Base-by-base conservation (phyloP, 495 filamentous ascomycete genomes). In the Melanomma pulvis-pyrius region DNA sequence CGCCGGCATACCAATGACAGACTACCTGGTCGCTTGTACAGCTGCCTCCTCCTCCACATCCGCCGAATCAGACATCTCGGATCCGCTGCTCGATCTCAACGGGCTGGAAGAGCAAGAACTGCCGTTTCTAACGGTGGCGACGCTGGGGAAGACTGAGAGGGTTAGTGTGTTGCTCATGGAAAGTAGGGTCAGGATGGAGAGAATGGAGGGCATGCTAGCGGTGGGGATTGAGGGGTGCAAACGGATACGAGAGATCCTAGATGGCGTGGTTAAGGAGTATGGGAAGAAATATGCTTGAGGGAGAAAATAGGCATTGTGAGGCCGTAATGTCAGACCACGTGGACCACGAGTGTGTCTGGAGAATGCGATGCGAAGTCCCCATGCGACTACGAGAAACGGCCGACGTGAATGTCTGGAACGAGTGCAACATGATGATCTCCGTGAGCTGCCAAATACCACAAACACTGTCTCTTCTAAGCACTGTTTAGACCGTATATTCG, bases 151-250 rank as follows among this genome's bases (percentile, higher is more conserved):
- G 13, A 81, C 74, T 24, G 93, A 93, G 75, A 89, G 86, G 70
- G 89, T 98, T 24, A 83, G 82, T 7, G 87, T 93, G 62, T 74
- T 93, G 61, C 85, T 90, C 48, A 88, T 96, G 84, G 94, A 98
- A 82, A 92, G 86, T 61, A 86, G 85, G 48, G 87, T 94, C 22
- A 87, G 92, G 72, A 83, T 87, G 52, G 84, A 83, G 39, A 84
- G 90, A 69, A 72, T 97, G 34, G 94, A 98, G 79, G 89, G 88
- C 0, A 96, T 98, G 91, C 76, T 97, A 69, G 91, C 89, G 0
- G 92, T 94, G 12, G 96, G 89, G 0, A 87, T 97, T 46, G 93
- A 96, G 77, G 94, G 92, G 44, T 98, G 96, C 77, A 89, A 85
- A 76, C 89, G 92, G 77, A 83, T 98, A 26, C 84, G 89, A 64